Evolutionary conservation across 192 early-diverging fungal genomes (phyloP), one percentile per base, ranked within the genome.

Genomic region (Entophlyctis helioformis): DNA sequence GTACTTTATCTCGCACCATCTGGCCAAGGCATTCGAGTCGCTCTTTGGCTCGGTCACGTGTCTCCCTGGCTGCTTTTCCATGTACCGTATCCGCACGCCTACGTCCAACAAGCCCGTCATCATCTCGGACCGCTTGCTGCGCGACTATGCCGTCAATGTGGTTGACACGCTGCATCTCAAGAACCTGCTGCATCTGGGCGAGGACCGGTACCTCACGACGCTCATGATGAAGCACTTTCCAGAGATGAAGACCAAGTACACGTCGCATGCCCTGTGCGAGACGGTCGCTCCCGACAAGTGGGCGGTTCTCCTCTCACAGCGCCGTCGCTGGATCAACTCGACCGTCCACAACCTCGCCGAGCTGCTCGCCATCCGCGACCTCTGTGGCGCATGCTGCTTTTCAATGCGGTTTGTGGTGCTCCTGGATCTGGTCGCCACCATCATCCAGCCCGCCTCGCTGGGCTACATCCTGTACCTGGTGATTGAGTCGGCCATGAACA

Each of bases 171-270:
- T 93, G 31, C 90, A 93, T 64, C 80, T 86, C 57, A 93, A 93
- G 83, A 93, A 93, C 47, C 61, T 93, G 57, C 66, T 93, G 39
- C 74, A 74, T 32, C 71, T 93, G 16, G 89, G 89, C 47, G 89
- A 93, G 64, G 89, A 93, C 63, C 80, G 89, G 25, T 93, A 87
- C 50, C 66, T 93, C 39, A 93, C 89, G 11, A 92, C 89, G 0
- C 58, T 93, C 16, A 88, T 89, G 85, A 78, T 93, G 76, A 89
- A 91, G 59, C 72, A 90, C 51, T 95, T 95, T 61, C 88, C 91
- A 18, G 64, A 78, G 46, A 82, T 78, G 61, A 86, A 86, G 61
- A 86, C 86, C 71, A 85, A 73, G 25, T 95, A 91, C 42, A 87
- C 82, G 9, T 74, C 84, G 2, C 74, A 93, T 57, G 91, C 91